A percentile compares a stretch with the other conserved stretches of the same genome.
phyloP scores from a whole-genome alignment of 176 grass and related monocot species.

The Melocanna baccifera region DNA sequence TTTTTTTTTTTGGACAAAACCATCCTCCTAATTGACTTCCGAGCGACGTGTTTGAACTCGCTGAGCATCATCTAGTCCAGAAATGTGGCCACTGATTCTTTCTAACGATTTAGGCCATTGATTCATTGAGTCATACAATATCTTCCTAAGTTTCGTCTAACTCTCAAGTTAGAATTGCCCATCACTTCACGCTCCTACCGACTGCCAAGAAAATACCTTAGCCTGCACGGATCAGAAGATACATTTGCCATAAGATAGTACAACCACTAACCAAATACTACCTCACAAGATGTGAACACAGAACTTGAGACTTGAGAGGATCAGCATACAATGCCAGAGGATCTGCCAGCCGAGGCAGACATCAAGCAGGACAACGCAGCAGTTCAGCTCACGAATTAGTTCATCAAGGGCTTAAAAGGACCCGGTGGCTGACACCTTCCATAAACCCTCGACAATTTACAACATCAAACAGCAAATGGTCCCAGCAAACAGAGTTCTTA shows the following conservation, averaged over 20 bases:
- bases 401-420: neutral
- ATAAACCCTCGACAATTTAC: conserved; percentile 24
- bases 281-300: neutral
- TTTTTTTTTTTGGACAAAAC: neutral
- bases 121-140: neutral
- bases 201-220: neutral
- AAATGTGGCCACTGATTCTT: neutral
- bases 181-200: neutral
- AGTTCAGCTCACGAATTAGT: conserved; percentile 13
- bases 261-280: neutral
- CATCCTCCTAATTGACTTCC: neutral
- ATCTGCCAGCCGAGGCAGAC: neutral
- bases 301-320: neutral
- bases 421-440: neutral
- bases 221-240: neutral
- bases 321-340: neutral
- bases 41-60: neutral
- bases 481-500: conserved; percentile 23
- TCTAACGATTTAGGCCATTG: neutral
- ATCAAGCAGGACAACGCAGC: neutral
- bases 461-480: conserved; percentile 16
- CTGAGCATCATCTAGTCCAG: neutral
- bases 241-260: neutral
- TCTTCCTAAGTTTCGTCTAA: neutral
- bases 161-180: too few species aligned